Conservation (phyloP, 805 yeast species). For the Saturnispora halmiae region DNA sequence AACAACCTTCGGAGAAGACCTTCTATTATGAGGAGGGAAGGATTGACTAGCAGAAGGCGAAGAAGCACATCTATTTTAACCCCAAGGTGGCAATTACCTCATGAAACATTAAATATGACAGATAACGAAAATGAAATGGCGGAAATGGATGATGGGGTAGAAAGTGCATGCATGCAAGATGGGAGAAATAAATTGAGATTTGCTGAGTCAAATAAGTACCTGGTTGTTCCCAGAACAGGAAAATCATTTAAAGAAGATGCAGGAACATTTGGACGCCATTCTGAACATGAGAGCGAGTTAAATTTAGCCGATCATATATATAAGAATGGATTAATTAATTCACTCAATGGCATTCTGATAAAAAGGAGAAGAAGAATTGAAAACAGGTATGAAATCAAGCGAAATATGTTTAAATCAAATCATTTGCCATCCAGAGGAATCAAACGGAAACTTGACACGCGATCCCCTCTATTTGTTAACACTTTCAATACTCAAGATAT, state of each 20-base stretch:
- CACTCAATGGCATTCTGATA: background rate
- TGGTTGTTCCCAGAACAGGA: constrained; percentile 6
- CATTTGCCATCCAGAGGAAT: background rate
- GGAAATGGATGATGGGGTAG: too few relatives aligned
- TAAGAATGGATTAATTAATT: background rate
- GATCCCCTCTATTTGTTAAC: background rate
- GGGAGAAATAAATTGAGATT: constrained; percentile 3
- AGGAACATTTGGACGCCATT: constrained; percentile 2
- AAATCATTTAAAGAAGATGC: background rate
- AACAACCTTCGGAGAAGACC: background rate
- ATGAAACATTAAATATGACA: background rate
- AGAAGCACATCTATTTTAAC: background rate
- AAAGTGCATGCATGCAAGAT: background rate
- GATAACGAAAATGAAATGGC: background rate
- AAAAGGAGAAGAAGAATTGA: background rate
- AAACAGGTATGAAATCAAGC: background rate
- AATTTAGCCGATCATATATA: background rate
- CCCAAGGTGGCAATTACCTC: constrained; percentile 4
- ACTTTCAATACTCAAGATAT: background rate
- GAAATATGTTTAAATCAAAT: background rate
- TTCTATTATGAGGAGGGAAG: constrained; percentile 3
- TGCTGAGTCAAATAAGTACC: constrained; percentile 2
- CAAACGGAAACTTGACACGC: constrained; percentile 1
- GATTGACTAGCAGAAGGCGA: background rate
- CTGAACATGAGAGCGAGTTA: constrained; percentile 4